These are phyloP conservation scores for Penicillium aurantiogriseum DNA, from an alignment of 2,329 filamentous ascomycete species.

Conservation along the genomic window DNA sequence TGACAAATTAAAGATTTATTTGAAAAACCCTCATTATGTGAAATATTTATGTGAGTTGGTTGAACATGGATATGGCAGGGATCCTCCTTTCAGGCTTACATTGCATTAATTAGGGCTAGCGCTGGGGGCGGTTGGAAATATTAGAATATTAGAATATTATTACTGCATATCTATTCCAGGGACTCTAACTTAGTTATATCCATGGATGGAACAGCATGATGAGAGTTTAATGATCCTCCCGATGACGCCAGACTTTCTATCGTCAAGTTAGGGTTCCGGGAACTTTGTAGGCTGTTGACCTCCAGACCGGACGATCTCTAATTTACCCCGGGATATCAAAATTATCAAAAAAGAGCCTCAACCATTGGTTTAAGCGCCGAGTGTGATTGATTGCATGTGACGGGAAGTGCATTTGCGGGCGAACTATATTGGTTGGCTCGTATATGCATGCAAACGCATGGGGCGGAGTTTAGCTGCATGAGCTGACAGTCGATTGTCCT, in stretches of 20 bases:
- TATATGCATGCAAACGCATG: not conserved
- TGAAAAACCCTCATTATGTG: not conserved
- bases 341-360: not conserved
- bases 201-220: not conserved
- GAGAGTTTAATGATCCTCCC: not conserved
- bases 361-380: too few species aligned
- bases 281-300: not conserved
- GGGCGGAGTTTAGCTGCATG: not conserved
- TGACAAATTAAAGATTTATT: too few species aligned
- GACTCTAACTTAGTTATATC: not conserved
- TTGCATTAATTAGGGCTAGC: not conserved
- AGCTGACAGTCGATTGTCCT: not conserved
- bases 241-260: not conserved
- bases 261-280: not conserved
- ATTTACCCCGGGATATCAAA: not conserved
- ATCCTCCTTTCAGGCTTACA: not conserved
- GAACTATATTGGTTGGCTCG: not conserved
- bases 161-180: not conserved
- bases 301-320: not conserved
- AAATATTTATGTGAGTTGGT: not conserved
- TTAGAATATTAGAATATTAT: not conserved
- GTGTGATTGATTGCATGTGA: not conserved
- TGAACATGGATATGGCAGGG: not conserved
- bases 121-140: not conserved
- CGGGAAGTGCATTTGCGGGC: not conserved